Percentiles rank a stretch among this genome's conserved stretches.
phyloP scores from a whole-genome alignment of 345 rosid species.

The Turritis glabra region DNA sequence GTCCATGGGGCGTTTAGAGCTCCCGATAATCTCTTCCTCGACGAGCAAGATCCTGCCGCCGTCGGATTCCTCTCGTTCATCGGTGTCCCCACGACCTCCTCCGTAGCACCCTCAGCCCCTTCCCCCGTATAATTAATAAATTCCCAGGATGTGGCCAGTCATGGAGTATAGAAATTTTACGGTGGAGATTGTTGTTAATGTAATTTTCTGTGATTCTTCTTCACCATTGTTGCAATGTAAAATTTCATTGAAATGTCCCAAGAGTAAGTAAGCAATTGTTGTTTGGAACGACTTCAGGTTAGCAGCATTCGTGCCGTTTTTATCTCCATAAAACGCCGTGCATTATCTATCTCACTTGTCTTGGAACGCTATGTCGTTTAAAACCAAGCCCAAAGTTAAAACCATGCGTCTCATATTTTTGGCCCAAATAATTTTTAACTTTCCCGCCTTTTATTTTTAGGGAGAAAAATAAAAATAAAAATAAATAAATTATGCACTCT shows the following conservation, averaged over 20 bases:
- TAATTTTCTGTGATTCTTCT: slow-evolving; percentile 1
- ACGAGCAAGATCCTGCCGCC: slow-evolving; percentile 60
- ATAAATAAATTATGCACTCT: too few species aligned
- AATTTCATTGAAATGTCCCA: not conserved
- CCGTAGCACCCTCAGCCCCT: slow-evolving; percentile 31
- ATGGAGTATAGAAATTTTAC: not conserved
- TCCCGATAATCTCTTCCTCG: slow-evolving; percentile 64
- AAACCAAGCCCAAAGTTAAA: not conserved
- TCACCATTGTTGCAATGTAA: not conserved
- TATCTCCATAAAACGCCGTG: too few species aligned
- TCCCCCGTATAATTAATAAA: slow-evolving; percentile 20
- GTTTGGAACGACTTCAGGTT: too few species aligned
- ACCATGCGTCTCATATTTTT: not conserved
- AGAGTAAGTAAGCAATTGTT: not conserved
- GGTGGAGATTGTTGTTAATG: slow-evolving; percentile 2
- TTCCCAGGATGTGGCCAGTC: not conserved
- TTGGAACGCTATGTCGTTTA: too few species aligned
- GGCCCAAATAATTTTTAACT: slow-evolving; percentile 25
- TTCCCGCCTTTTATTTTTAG: too few species aligned
- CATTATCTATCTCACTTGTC: too few species aligned
- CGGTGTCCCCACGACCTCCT: slow-evolving; percentile 49
- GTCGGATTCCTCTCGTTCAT: slow-evolving; percentile 58
- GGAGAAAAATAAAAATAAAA: too few species aligned
- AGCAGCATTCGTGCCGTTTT: too few species aligned
- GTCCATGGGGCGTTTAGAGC: slow-evolving; percentile 61